Evolutionary conservation across 2,329 filamentous ascomycete species (phyloP), one percentile per base, ranked within the genome.

Genomic region (Phialophora macrospora): DNA sequence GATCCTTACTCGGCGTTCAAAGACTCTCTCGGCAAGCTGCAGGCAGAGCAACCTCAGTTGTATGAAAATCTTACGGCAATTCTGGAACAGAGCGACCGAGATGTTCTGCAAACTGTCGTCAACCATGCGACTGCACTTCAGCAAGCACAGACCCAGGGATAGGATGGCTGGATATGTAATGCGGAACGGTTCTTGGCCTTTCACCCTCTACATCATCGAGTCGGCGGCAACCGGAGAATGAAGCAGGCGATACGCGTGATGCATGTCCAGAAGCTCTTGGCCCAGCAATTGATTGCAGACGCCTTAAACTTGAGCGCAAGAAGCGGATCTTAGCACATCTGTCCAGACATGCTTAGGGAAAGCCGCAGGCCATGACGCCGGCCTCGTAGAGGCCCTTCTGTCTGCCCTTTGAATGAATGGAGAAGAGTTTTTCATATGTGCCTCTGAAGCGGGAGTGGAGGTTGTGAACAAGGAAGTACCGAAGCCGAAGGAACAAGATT

Each of bases 1-100:
- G 95, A 99, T 80, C 93, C 94, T 2, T 99, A 99, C 75, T 86
- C 89, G 75, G 83, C 97, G 68, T 97, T 99, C 85, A 90, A 92
- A 76, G 84, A 86, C 68, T 89, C 91, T 20, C 82, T 98, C 71
- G 56, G 75, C 96, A 93, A 87, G 78, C 86, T 98, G 75, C 92
- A 97, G 85, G 88, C 90, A 80, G 90, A 93, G 73, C 93, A 97
- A 75, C 93, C 94, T 17, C 90, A 93, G 71, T 89, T 97, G 71
- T 99, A 98, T 77, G 83, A 88, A 51, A 89, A 84, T 65, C 83
- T 99, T 65, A 92, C 92, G 24, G 87, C 89, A 71, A 90, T 92
- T 67, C 85, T 98, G 48, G 88, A 86, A 44, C 83, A 87, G 0
- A 91, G 95, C 57, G 93, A 98, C 75, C 91, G 95, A 77, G 85